Conservation (phyloP, 208 protist species). For the Acanthamoeba rhysodes region DNA sequence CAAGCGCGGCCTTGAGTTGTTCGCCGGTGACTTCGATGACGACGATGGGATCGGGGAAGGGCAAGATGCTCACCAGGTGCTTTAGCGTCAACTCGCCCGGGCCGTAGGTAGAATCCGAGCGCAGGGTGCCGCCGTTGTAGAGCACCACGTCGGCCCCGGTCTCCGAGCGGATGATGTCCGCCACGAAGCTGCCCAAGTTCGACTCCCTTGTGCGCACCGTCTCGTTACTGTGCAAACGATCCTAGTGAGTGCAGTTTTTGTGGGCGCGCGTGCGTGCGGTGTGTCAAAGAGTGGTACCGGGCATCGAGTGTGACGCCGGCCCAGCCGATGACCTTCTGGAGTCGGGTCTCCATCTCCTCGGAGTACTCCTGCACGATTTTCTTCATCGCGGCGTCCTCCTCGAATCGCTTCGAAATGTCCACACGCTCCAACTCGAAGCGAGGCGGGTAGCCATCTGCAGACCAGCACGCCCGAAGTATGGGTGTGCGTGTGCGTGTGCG, state of each 20-base stretch:
- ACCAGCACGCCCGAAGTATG: neutral
- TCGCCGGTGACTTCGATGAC: constrained; percentile 74
- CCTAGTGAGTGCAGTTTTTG: neutral
- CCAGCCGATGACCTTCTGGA: constrained; percentile 72
- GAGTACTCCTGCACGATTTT: constrained; percentile 22
- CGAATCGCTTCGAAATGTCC: constrained; percentile 60
- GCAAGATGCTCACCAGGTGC: constrained; percentile 73
- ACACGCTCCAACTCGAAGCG: constrained; percentile 24
- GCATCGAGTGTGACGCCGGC: constrained; percentile 60
- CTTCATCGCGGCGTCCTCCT: constrained; percentile 28
- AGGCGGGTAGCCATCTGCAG: neutral
- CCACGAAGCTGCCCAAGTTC: constrained; percentile 61
- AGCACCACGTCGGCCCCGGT: constrained; percentile 50
- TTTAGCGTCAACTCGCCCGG: constrained; percentile 73
- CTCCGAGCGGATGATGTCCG: constrained; percentile 30
- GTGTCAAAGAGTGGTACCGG: constrained; percentile 28
- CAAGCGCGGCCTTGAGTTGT: constrained; percentile 66
- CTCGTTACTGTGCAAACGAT: constrained; percentile 5
- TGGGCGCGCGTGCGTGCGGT: too few species aligned
- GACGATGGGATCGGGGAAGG: constrained; percentile 74
- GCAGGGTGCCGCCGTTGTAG: constrained; percentile 51
- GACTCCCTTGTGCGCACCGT: constrained; percentile 29
- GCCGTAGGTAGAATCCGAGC: constrained; percentile 45
- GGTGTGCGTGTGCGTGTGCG: too few species aligned
- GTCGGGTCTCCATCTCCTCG: neutral